Conservation (phyloP, 2,329 filamentous ascomycete species). For the Fusarium sp. region DNA sequence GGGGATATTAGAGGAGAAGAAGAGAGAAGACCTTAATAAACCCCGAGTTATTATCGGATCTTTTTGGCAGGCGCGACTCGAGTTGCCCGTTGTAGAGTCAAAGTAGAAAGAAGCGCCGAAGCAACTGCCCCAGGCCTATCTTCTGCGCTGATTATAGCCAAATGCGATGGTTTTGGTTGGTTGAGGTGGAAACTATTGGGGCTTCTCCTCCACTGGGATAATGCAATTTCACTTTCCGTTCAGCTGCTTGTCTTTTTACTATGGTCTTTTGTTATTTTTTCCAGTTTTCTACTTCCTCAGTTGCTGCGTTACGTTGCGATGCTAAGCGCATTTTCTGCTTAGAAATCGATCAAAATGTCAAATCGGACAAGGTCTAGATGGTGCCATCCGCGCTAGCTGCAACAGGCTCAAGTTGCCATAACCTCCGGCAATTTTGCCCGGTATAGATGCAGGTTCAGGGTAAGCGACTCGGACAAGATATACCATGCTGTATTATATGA, state of each 20-base stretch:
- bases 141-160: background rate
- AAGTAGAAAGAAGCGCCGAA: constrained; percentile 32
- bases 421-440: constrained; percentile 7
- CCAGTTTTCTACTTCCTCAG: background rate
- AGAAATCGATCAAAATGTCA: constrained; percentile 43
- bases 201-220: constrained; percentile 11
- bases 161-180: constrained; percentile 1
- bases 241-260: background rate
- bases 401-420: constrained; percentile 17
- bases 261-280: background rate
- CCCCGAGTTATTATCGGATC: background rate
- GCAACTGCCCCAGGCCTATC: constrained; percentile 1
- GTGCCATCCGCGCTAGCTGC: constrained; percentile 46
- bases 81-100: constrained; percentile 19
- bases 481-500: background rate
- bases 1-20: background rate
- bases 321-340: constrained; percentile 41
- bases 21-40: constrained; percentile 1
- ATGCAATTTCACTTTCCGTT: background rate
- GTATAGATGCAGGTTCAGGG: constrained; percentile 9
- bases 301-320: constrained; percentile 9
- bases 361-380: constrained; percentile 43
- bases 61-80: background rate
- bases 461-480: background rate
- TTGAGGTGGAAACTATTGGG: constrained; percentile 18